These are phyloP conservation scores for Leptographium wingfieldii DNA, from an alignment of 2,329 filamentous ascomycete genomes.

Conservation along the genomic window DNA sequence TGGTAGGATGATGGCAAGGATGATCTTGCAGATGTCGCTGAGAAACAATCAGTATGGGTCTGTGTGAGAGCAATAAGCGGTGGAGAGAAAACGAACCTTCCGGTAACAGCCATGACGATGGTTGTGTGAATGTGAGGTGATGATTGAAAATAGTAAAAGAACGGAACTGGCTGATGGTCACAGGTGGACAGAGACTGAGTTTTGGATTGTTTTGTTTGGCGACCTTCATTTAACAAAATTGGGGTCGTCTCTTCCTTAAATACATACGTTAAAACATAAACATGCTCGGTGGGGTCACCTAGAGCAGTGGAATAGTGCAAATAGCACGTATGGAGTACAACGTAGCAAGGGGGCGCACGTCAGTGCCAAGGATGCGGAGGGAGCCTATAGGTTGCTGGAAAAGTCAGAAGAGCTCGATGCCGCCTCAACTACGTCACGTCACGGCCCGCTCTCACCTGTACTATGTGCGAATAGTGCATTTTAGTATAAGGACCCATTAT, in stretches of 20 bases:
- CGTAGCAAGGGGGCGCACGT: neutral
- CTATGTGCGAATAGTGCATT: neutral
- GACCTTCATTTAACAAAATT: neutral
- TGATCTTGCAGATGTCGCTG: conserved; percentile 51
- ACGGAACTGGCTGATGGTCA: neutral
- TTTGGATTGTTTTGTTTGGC: neutral
- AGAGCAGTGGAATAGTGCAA: neutral
- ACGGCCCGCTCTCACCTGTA: neutral
- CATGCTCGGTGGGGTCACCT: neutral
- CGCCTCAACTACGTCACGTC: neutral
- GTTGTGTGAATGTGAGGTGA: neutral
- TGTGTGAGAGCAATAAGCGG: neutral
- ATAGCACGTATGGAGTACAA: neutral
- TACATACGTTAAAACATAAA: neutral
- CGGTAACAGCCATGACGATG: conserved; percentile 45
- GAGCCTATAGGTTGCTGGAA: neutral
- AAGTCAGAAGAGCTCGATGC: neutral
- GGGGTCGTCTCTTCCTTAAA: neutral
- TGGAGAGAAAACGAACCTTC: conserved; percentile 25
- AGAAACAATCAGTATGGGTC: neutral
- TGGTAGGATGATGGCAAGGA: conserved; percentile 81
- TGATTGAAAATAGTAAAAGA: neutral
- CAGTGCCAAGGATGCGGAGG: neutral
- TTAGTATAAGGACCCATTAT: neutral
- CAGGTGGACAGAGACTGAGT: neutral